These are phyloP conservation scores for Cucumis cinereus DNA, from an alignment of 306 rosid genomes.

Conservation along the genomic window DNA sequence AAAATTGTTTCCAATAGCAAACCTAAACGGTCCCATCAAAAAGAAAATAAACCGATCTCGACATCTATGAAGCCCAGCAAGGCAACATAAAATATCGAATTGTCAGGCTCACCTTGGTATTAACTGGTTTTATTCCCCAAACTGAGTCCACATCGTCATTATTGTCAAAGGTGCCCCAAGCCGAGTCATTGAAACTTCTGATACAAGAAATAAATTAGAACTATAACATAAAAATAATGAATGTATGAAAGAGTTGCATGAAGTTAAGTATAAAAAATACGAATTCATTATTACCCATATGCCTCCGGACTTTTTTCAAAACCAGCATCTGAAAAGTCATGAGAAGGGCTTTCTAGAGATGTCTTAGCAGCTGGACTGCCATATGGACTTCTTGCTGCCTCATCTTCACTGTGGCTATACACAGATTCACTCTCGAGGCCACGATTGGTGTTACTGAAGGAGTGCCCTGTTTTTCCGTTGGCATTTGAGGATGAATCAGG, in stretches of 20 bases:
- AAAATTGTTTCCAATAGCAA: neutral
- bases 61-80: neutral
- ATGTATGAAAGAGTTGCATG: neutral
- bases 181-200: constrained; percentile 77
- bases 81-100: neutral
- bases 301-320: constrained; percentile 51
- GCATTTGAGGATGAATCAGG: constrained; percentile 35
- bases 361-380: constrained; percentile 61
- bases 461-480: constrained; percentile 33
- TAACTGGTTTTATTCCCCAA: constrained; percentile 64
- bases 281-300: constrained; percentile 30
- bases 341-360: constrained; percentile 50
- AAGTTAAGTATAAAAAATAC: neutral
- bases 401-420: constrained; percentile 54
- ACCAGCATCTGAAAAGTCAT: constrained; percentile 35
- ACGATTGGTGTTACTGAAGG: constrained; percentile 28
- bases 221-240: neutral
- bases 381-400: constrained; percentile 48
- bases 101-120: constrained; percentile 44
- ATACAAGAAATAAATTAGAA: constrained; percentile 13
- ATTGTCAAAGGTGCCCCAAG: constrained; percentile 86
- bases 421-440: constrained; percentile 49
- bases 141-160: constrained; percentile 80
- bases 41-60: neutral
- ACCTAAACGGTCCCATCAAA: neutral